A percentile compares a stretch with the other conserved stretches of the same genome.
Conservation (phyloP, 306 rosid species). For the Quercus rubra region DNA sequence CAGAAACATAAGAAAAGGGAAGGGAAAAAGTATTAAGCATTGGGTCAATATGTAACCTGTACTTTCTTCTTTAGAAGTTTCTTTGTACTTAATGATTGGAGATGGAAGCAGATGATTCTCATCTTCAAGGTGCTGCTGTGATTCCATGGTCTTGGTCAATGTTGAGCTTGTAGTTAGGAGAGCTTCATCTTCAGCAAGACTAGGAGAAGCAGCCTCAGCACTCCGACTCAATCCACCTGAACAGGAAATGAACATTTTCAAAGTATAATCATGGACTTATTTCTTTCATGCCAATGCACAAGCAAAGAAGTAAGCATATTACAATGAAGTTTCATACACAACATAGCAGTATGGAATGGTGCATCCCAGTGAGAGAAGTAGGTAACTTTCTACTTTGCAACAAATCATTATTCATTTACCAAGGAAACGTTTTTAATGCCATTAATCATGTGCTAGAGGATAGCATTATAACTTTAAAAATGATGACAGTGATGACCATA, state of each 20-base stretch:
- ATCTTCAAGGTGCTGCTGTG: constrained; percentile 6
- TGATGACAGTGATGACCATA: no score
- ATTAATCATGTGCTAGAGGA: no score
- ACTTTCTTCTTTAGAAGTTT: constrained; percentile 2
- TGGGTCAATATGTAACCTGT: constrained; percentile 5
- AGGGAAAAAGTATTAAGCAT: not conserved
- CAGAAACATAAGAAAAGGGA: no score
- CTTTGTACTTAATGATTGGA: not conserved
- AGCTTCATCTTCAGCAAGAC: not conserved
- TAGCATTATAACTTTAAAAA: no score
- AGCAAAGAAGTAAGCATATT: not conserved
- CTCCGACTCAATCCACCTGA: constrained; percentile 34
- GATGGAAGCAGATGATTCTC: constrained; percentile 14
- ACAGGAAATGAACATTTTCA: constrained; percentile 16
- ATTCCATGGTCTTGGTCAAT: not conserved
- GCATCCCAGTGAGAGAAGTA: not conserved
- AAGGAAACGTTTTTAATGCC: no score
- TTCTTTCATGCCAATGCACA: not conserved
- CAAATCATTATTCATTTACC: no score
- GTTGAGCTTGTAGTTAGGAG: not conserved
- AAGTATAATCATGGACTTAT: not conserved
- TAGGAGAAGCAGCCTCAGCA: constrained; percentile 13
- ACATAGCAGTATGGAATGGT: not conserved
- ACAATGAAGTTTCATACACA: not conserved
- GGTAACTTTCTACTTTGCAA: no score